Conservation (phyloP, 768 basidiomycete genomes). For the Phylloporus sp. region DNA sequence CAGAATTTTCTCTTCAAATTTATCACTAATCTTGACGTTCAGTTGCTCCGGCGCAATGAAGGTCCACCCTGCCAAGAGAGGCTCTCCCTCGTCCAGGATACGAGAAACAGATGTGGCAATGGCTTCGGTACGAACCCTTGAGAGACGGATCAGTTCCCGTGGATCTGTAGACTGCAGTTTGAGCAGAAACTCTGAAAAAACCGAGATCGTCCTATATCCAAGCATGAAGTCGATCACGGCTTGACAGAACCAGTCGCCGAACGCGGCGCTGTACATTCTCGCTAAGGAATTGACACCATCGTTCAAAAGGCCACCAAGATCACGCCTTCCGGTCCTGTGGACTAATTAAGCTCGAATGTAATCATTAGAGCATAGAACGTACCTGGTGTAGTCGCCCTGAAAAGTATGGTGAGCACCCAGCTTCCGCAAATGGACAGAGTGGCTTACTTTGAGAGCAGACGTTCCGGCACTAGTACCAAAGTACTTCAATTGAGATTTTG, state of each 20-base stretch:
- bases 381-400: constrained; percentile 88
- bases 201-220: constrained; percentile 78
- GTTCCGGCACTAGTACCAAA: constrained; percentile 75
- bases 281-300: constrained; percentile 95
- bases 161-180: constrained; percentile 92
- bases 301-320: constrained; percentile 86
- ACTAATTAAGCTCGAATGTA: constrained; percentile 2
- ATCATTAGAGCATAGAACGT: background rate
- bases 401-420: constrained; percentile 3
- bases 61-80: constrained; percentile 85
- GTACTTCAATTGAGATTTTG: constrained; percentile 5
- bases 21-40: constrained; percentile 66
- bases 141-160: constrained; percentile 80
- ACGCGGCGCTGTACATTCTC: constrained; percentile 84
- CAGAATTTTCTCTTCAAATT: constrained; percentile 92
- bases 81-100: constrained; percentile 73
- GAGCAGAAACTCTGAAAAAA: constrained; percentile 91
- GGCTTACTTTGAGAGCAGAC: constrained; percentile 83
- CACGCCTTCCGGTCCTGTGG: constrained; percentile 88
- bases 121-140: constrained; percentile 87
- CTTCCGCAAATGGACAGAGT: background rate
- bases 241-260: constrained; percentile 96
- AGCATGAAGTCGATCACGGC: constrained; percentile 92
- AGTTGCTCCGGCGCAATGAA: constrained; percentile 79
- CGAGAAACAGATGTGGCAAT: constrained; percentile 83